phyloP scores from a whole-genome alignment of 148 eudicot species.

The Silene uniflora region DNA sequence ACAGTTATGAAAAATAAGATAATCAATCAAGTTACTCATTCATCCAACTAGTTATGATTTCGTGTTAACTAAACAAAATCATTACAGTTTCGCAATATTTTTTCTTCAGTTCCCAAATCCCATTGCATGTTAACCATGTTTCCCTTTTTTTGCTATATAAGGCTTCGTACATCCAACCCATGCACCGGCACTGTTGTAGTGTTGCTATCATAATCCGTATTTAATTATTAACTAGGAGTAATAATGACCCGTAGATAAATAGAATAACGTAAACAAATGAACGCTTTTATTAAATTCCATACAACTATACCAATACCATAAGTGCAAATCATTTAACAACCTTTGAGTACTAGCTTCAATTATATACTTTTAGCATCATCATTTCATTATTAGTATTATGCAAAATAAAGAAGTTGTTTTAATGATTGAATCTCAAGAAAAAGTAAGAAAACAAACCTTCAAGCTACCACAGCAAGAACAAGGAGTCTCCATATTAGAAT shows the following conservation, averaged over 20 bases:
- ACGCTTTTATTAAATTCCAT: neutral
- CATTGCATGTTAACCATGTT: no score
- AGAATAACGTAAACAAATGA: neutral
- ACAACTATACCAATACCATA: neutral
- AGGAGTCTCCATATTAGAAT: slow-evolving; percentile 86
- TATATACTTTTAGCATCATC: neutral
- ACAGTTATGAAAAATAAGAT: no score
- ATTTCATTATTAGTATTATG: neutral
- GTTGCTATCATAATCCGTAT: neutral
- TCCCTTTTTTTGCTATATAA: no score
- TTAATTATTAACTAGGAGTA: no score
- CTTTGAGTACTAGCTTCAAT: neutral
- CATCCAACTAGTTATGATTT: neutral
- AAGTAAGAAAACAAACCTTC: slow-evolving; percentile 37
- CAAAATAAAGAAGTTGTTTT: neutral
- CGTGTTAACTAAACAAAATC: no score
- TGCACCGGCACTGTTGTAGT: neutral
- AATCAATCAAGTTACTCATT: neutral
- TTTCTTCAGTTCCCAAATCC: neutral
- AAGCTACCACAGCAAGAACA: slow-evolving; percentile 96
- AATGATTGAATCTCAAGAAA: neutral
- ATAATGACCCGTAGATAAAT: neutral
- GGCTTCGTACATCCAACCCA: no score
- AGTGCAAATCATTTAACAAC: neutral
- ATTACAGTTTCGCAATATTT: no score